Base-by-base conservation (phyloP, 192 early-diverging fungal genomes). In the Dissophora ornata region DNA sequence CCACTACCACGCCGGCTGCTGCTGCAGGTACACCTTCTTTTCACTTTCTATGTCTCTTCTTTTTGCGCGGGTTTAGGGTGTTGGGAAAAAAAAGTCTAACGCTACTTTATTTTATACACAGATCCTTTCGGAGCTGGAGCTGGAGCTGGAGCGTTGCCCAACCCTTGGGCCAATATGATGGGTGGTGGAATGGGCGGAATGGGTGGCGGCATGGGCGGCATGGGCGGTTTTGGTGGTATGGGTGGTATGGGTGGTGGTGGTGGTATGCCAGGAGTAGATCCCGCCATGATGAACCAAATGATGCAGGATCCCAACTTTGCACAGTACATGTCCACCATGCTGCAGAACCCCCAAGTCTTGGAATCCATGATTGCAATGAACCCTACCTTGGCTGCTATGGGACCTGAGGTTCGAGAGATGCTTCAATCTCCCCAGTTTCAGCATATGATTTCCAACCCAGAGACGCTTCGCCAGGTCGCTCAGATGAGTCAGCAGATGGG, bases 401-500 rank as follows among this genome's bases (percentile, higher is more conserved):
- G 91, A 28, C 95, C 96, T 29, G 86, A 97, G 82, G 84, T 96
- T 79, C 91, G 95, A 57, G 79, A 88, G 78, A 92, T 94, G 87
- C 87, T 97, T 79, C 87, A 87, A 49, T 87, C 88, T 55, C 92
- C 92, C 1, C 88, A 89, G 68, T 88, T 92, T 56, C 84, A 89
- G 55, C 87, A 91, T 28, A 93, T 97, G 87, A 84, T 96, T 60
- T 75, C 90, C 58, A 92, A 97, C 81, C 97, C 97, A 15, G 87
- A 96, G 26, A 70, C 89, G 28, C 77, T 97, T 64, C 86, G 91
- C 34, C 86, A 85, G 73, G 65, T 64, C 13, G 62, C 47, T 26
- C 61, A 62, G 65, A 77, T 77, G 73, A 64, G 73, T 2, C 84
- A 79, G 13, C 83, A 74, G 41, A 81, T 83, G 69, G 86, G 83